These are phyloP conservation scores for Pseudoneurospora amorphoporcata DNA, from an alignment of 495 filamentous ascomycete genomes.

Conservation along the genomic window DNA sequence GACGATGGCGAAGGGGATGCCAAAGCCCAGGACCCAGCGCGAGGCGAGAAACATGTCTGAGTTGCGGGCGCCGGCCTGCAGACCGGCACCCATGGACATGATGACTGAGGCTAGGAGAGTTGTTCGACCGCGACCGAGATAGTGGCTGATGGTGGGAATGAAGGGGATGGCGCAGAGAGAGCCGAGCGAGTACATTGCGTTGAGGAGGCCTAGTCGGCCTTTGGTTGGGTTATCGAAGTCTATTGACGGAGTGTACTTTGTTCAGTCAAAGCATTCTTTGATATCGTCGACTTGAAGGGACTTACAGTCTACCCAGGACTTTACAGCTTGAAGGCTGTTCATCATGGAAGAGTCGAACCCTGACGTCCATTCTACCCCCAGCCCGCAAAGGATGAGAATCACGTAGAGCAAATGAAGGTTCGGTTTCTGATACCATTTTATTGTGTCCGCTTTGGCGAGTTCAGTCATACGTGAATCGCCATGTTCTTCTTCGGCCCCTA, in stretches of 20 bases:
- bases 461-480: constrained; percentile 31
- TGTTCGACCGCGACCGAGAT: constrained; percentile 41
- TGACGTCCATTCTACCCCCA: constrained; percentile 59
- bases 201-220: constrained; percentile 26
- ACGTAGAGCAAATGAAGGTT: constrained; percentile 53
- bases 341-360: constrained; percentile 57
- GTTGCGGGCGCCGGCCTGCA: constrained; percentile 19
- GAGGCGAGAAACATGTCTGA: constrained; percentile 49
- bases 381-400: constrained; percentile 51
- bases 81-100: constrained; percentile 20
- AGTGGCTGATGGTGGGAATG: constrained; percentile 41
- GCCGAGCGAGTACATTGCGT: constrained; percentile 33
- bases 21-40: constrained; percentile 51
- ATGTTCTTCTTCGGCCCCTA: constrained; percentile 16
- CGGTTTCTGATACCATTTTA: constrained; percentile 51
- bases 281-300: constrained; percentile 12
- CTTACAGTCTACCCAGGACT: constrained; percentile 46
- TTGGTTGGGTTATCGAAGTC: constrained; percentile 30
- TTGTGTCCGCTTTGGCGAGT: constrained; percentile 39
- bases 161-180: constrained; percentile 41
- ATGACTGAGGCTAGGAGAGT: constrained; percentile 43
- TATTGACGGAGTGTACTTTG: not conserved
- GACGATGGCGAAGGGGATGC: constrained; percentile 50
- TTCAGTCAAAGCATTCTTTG: not conserved
- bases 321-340: constrained; percentile 51